Conservation (phyloP, 495 filamentous ascomycete species). For the Hypoxylon cercidicola region DNA sequence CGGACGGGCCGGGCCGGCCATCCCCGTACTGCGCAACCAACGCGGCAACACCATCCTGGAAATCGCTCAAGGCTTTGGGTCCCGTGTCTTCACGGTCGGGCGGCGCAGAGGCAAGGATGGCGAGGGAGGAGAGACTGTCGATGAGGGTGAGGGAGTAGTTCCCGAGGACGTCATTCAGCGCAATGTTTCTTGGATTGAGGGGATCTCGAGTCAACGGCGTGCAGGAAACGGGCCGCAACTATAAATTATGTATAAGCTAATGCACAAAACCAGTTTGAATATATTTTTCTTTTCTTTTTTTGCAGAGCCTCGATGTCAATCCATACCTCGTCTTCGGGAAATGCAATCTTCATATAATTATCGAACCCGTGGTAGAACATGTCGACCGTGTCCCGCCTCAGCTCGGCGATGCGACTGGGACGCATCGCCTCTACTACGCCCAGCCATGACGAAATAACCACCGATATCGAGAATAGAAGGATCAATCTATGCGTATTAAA, state of each 20-base stretch:
- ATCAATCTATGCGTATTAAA: conserved; percentile 18
- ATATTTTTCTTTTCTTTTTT: background rate
- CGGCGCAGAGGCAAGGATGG: conserved; percentile 81
- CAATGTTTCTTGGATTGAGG: conserved; percentile 81
- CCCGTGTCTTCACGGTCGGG: conserved; percentile 59
- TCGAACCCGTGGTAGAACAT: conserved; percentile 99
- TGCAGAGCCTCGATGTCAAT: background rate
- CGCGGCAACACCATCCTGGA: conserved; percentile 80
- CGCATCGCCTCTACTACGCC: conserved; percentile 60
- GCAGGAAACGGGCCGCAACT: conserved; percentile 88
- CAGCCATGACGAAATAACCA: conserved; percentile 43
- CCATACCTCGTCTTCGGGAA: conserved; percentile 90
- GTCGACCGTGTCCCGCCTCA: conserved; percentile 79
- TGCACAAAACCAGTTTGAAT: conserved; percentile 1
- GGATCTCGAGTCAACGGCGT: conserved; percentile 82
- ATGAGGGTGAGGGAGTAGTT: conserved; percentile 97
- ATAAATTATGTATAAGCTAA: conserved; percentile 24
- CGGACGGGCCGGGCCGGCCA: conserved; percentile 73
- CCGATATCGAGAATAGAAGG: conserved; percentile 36
- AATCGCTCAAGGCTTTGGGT: conserved; percentile 74
- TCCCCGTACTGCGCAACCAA: conserved; percentile 91
- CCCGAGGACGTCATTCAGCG: conserved; percentile 93
- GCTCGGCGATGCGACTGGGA: conserved; percentile 57
- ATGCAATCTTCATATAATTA: conserved; percentile 93
- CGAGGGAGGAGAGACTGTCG: conserved; percentile 92